Conservation (phyloP, 192 early-diverging fungal genomes). For the Backusella australiensis region DNA sequence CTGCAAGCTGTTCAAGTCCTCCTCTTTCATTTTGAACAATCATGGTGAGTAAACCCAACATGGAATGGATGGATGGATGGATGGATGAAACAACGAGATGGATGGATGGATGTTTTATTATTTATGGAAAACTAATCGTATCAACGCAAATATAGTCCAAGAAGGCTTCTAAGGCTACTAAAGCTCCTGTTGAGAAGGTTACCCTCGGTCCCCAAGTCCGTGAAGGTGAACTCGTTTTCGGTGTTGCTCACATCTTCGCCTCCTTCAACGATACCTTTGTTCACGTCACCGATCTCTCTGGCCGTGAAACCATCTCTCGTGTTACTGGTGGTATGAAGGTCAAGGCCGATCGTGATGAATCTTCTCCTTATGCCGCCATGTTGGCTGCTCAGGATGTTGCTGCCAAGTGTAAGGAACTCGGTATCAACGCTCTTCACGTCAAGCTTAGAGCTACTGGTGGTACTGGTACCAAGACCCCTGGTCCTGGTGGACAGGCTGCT, state of each 20-base stretch:
- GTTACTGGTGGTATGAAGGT: slow-evolving; percentile 99
- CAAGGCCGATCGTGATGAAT: slow-evolving; percentile 99
- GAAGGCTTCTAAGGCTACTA: slow-evolving; percentile 50
- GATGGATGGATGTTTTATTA: not conserved
- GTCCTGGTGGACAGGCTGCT: slow-evolving; percentile 95
- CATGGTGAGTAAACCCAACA: slow-evolving; percentile 28
- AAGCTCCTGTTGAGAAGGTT: slow-evolving; percentile 81
- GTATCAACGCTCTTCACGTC: slow-evolving; percentile 99
- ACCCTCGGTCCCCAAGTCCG: slow-evolving; percentile 96
- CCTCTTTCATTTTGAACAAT: slow-evolving; percentile 31
- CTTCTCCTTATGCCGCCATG: slow-evolving; percentile 99
- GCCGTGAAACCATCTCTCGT: slow-evolving; percentile 98
- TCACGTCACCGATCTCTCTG: slow-evolving; percentile 99
- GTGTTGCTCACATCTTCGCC: slow-evolving; percentile 99
- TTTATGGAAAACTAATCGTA: not conserved
- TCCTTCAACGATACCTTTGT: slow-evolving; percentile 99
- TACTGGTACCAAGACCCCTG: slow-evolving; percentile 97
- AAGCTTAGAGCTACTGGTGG: slow-evolving; percentile 99
- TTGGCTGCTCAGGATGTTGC: slow-evolving; percentile 99
- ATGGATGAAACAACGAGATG: slow-evolving; percentile 1
- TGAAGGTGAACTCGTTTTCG: slow-evolving; percentile 98
- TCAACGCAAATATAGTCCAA: slow-evolving; percentile 23
- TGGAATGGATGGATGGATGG: slow-evolving; percentile 19
- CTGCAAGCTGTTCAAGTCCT: slow-evolving; percentile 9
- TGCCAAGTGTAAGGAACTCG: slow-evolving; percentile 97